Evolutionary conservation across 352 stramenopile species (phyloP).

Genomic region (Globisporangium apiculatum): DNA sequence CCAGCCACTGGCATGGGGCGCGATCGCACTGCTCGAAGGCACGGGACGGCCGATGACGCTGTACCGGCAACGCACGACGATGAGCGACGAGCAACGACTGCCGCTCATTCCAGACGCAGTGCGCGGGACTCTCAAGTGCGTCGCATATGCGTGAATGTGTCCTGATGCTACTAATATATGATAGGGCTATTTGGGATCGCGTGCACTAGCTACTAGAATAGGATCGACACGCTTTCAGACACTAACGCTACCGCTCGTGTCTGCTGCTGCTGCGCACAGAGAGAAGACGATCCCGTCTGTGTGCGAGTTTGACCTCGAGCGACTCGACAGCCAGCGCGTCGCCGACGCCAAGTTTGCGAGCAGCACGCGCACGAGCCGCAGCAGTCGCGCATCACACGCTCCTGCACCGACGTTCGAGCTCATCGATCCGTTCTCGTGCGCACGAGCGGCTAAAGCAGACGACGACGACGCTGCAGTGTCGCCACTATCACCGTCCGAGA

Average conservation of each 20-base stretch:
- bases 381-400: constrained; percentile 2
- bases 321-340: constrained; percentile 33
- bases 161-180: too few species aligned
- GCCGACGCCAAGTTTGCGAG: constrained; percentile 32
- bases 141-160: not conserved
- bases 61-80: constrained; percentile 47
- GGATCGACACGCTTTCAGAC: not conserved
- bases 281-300: constrained; percentile 42
- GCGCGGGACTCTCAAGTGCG: constrained; percentile 44
- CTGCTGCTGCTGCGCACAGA: constrained; percentile 13
- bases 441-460: not conserved
- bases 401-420: constrained; percentile 16
- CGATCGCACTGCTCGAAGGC: constrained; percentile 35
- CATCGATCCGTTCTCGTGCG: constrained; percentile 27
- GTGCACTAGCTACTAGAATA: too few species aligned
- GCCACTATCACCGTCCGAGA: not conserved
- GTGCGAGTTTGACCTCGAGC: constrained; percentile 56
- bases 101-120: constrained; percentile 41
- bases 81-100: constrained; percentile 58
- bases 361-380: not conserved
- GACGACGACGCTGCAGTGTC: too few species aligned
- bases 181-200: too few species aligned
- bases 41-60: constrained; percentile 43
- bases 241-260: not conserved
- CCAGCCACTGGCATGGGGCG: constrained; percentile 59